phyloP scores from a whole-genome alignment of 257 asterid genomes.

The Solanum acaule region DNA sequence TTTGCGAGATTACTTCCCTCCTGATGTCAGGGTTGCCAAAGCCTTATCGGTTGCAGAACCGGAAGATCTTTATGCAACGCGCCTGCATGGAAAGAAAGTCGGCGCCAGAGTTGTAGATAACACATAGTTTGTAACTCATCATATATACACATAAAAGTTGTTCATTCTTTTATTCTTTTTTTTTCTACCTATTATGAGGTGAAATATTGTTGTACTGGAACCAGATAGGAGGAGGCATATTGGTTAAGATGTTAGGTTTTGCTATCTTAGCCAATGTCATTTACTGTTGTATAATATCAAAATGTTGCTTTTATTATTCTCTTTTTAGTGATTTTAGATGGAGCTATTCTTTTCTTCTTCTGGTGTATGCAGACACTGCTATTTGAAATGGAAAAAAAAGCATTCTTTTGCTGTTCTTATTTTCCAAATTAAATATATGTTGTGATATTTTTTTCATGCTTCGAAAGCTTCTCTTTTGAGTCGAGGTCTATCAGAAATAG shows the following conservation, averaged over 20 bases:
- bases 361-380: not conserved
- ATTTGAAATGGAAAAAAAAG: not conserved
- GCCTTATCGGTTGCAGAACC: not conserved
- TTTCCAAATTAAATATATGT: not conserved
- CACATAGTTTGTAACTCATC: slow-evolving; percentile 8
- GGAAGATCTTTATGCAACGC: not conserved
- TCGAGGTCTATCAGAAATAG: not conserved
- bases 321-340: not conserved
- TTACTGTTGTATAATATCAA: not conserved
- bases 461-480: not conserved
- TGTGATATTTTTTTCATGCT: not conserved
- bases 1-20: not conserved
- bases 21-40: not conserved
- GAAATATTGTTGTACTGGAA: not conserved
- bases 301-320: not conserved
- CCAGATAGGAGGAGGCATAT: slow-evolving; percentile 8
- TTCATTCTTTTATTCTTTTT: slow-evolving; percentile 14
- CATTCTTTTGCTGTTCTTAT: not conserved
- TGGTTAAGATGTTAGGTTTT: slow-evolving; percentile 1
- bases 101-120: not conserved
- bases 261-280: not conserved
- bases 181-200: not conserved
- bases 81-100: not conserved
- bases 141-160: slow-evolving; percentile 2
- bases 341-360: not conserved